Percentiles rank a stretch among this genome's conserved stretches.
These are phyloP conservation scores for Pseudocohnilembus persalinus DNA, from an alignment of 169 alveolate species.

Conservation along the genomic window DNA sequence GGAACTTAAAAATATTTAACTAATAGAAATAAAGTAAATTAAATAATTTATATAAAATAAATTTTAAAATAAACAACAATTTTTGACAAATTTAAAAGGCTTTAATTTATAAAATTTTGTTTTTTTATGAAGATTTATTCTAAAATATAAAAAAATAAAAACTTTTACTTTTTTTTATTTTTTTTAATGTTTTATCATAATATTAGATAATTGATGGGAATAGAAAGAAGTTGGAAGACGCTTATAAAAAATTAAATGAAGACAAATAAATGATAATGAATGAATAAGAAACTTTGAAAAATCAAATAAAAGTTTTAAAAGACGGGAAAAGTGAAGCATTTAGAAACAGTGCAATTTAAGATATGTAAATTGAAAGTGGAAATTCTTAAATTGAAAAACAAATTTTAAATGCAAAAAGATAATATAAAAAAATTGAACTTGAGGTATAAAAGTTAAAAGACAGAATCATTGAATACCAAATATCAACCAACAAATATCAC, in stretches of 20 bases:
- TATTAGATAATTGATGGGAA: conserved; percentile 30
- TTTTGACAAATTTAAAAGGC: neutral
- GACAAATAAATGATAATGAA: conserved; percentile 39
- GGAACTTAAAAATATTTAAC: conserved; percentile 4
- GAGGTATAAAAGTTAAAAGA: conserved; percentile 49
- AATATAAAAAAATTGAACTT: conserved; percentile 49
- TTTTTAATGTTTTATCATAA: conserved; percentile 2
- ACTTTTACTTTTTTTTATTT: neutral
- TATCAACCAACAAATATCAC: conserved; percentile 50
- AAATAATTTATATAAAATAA: neutral
- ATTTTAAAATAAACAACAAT: neutral
- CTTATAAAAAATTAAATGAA: conserved; percentile 30
- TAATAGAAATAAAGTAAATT: conserved; percentile 26
- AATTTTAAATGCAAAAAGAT: conserved; percentile 45
- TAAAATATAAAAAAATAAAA: conserved; percentile 38
- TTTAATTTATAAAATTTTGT: too few species aligned
- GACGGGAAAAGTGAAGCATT: conserved; percentile 37
- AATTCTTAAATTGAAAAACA: conserved; percentile 35
- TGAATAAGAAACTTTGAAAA: too few species aligned
- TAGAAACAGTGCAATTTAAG: conserved; percentile 52
- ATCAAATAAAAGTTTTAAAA: too few species aligned
- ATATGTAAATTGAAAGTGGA: conserved; percentile 43
- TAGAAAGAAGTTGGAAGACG: conserved; percentile 19
- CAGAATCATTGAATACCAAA: conserved; percentile 41
- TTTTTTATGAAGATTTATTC: conserved; percentile 33